Base-by-base conservation (phyloP, 108 stramenopile species). In the Parmales sp. region DNA sequence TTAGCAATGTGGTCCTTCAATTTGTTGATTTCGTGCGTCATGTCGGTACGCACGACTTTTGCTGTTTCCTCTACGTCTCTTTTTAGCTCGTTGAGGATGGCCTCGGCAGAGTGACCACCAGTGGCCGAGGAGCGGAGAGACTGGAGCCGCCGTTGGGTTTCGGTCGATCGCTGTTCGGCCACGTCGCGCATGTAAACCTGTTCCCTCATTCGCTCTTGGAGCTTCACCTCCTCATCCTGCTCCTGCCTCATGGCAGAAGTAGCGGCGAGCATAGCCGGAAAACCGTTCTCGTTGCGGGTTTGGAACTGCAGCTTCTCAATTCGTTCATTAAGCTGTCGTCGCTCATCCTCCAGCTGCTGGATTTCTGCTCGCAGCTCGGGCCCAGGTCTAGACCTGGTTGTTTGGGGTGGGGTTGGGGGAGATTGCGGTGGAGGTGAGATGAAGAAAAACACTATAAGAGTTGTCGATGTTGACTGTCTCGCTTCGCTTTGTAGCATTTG, bases 151-250 rank as follows among this genome's bases (percentile, higher is more conserved):
- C 66, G 38, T 1, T 63, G 45, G 16, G 71, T 69, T 25, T 80
- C 79, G 25, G 38, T 48, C 18, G 36, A 31, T 11, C 71, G 37
- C 26, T 34, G 49, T 37, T 78, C 74, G 16, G 74, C 69, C 64
- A 63, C 48, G 13, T 78, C 74, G 36, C 77, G 76, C n/a, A 54
- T 37, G 26, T 29, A 25, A 29, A 72, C 72, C 72, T 82, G 82
- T 72, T 80, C 79, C 22, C 41, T 23, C 51, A 68, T 6, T 50
- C 20, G 76, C 13, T 83, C 84, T 36, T 63, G 48, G 26, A 86
- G 83, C 51, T 72, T 70, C 37, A 83, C 68, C 48, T 85, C 78
- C 31, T 87, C 82, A 48, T 89, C 88, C 77, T 89, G 87, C 38
- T 72, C 82, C 67, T 83, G 48, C 26, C 90, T 78, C 74, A 91